Base-by-base conservation (phyloP, 257 asterid species). In the Nemophila menziesii region DNA sequence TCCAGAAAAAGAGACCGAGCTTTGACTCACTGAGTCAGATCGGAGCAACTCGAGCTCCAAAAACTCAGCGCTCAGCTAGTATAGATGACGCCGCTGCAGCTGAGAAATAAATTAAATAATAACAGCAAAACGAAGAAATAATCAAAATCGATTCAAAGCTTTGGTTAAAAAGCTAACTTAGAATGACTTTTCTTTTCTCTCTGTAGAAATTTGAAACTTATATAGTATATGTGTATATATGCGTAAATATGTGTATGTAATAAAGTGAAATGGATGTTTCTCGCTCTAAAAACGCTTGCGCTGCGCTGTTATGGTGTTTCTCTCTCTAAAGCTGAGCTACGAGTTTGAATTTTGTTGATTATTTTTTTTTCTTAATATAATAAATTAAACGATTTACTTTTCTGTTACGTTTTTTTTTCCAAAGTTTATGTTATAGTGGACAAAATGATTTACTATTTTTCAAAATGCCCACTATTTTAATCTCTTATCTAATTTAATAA, bases 1-100 rank as follows among this genome's bases (percentile, higher is more conserved):
- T 79, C 46, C 80, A 67, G 67, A 52, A 44, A 47, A 55, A 38
- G 62, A 58, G 67, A 69, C 70, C 70, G 57, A 61, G 58, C 80
- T 64, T 61, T 23, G 77, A 70, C 69, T 57, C 69, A 38, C 58
- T 22, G 71, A 68, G 70, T 64, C 83, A 69, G 93, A 82, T 79
- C 94, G 86, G 75, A 57, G 52, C 58, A 61, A 52, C 59, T 33
- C 60, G 38, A 63, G 56, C 44, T 41, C 63, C 15, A 29, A 46
- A 52, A 20, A 38, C 56, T n/a, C 63, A 57, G 48, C 52, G 49
- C 45, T 52, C 53, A 48, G 34, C 27, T 26, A 34, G 20, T 16
- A 19, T 43, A 15, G 14, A 22, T 15, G 36, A 29, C 36, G 36
- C 36, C 9, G 36, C 4, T 29, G 36, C 36, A 29, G 36, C 36